Conservation (phyloP, 1,284 basidiomycete genomes). For the Bondarzewia mesenterica region DNA sequence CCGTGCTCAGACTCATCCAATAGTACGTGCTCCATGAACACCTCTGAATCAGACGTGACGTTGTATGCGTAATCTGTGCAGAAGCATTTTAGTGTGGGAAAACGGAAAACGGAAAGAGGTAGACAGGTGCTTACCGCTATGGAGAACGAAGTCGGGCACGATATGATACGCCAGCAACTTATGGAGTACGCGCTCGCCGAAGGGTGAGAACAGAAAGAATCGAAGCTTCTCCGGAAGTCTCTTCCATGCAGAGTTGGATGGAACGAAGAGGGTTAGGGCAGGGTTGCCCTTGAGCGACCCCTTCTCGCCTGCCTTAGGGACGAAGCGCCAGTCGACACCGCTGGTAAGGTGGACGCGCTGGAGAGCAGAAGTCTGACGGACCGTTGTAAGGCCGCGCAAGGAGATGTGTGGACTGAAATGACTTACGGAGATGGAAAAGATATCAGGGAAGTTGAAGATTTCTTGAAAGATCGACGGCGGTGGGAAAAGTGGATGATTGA, state of each 20-base stretch:
- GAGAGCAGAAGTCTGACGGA: neutral
- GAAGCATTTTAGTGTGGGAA: neutral
- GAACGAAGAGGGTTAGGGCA: neutral
- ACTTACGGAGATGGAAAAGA: neutral
- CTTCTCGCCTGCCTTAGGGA: neutral
- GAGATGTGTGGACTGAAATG: neutral
- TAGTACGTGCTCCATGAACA: neutral
- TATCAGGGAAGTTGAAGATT: neutral
- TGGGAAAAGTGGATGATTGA: conserved; percentile 1
- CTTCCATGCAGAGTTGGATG: neutral
- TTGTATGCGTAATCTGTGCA: neutral
- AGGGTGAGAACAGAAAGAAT: conserved; percentile 1
- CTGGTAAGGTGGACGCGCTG: neutral
- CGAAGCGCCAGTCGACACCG: neutral
- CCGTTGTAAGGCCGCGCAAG: neutral
- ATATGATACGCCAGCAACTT: neutral
- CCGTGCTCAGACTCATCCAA: no score
- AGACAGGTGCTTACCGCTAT: neutral
- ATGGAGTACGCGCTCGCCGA: neutral
- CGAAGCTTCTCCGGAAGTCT: neutral
- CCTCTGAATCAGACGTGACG: neutral
- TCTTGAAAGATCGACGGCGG: neutral
- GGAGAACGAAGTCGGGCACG: neutral
- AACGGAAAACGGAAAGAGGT: neutral
- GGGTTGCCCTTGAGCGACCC: neutral